phyloP scores from a whole-genome alignment of 805 yeast genomes.

The Kazachstania kunashirensis region DNA sequence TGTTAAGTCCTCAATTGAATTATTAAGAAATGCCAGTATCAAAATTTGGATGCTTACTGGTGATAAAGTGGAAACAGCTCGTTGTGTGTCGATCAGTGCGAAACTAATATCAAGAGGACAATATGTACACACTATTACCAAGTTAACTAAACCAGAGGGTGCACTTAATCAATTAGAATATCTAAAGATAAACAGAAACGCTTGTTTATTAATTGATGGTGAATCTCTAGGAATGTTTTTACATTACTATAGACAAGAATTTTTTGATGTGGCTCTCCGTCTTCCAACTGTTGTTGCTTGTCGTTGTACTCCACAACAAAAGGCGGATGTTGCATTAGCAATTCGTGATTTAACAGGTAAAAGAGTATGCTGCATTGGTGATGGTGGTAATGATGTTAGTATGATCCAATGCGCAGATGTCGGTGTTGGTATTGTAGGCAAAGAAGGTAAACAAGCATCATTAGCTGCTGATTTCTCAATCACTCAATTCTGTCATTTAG shows the following conservation, averaged over 20 bases:
- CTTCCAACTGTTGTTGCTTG: constrained; percentile 96
- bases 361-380: constrained; percentile 96
- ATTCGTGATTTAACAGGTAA: constrained; percentile 75
- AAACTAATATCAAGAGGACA: constrained; percentile 90
- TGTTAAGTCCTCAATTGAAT: constrained; percentile 85
- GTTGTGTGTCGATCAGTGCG: constrained; percentile 95
- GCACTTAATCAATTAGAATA: constrained; percentile 74
- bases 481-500: constrained; percentile 80
- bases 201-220: constrained; percentile 84
- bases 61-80: constrained; percentile 96
- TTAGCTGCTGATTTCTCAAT: constrained; percentile 94
- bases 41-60: constrained; percentile 99
- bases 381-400: constrained; percentile 98
- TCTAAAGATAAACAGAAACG: constrained; percentile 43
- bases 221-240: constrained; percentile 71
- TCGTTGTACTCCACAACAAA: constrained; percentile 97
- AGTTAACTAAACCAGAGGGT: constrained; percentile 43
- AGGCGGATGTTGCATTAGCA: constrained; percentile 83
- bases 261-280: constrained; percentile 63
- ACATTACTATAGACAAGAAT: constrained; percentile 55
- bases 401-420: constrained; percentile 99
- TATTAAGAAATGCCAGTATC: constrained; percentile 89
- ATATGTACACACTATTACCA: constrained; percentile 77
- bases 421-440: constrained; percentile 98
- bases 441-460: constrained; percentile 96